Evolutionary conservation across 768 basidiomycete genomes (phyloP), one percentile per base, ranked within the genome.

Genomic region (Fibroporia radiculosa): DNA sequence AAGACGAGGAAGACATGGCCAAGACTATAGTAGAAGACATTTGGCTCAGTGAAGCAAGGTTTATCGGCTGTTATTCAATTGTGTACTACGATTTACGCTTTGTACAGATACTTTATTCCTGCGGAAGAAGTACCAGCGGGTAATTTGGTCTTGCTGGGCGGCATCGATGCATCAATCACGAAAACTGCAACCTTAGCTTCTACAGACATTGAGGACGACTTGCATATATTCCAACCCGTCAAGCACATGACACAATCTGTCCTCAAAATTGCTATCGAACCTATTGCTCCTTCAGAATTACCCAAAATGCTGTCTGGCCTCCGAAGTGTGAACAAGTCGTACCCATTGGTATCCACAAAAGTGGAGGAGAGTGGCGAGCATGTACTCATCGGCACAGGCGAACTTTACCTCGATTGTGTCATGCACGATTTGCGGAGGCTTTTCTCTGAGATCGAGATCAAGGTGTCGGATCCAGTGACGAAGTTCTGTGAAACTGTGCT

Each of bases 361-460:
- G 96, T 98, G 20, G 96, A 99, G 64, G 96, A 99, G 65, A 91
- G 87, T 42, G 96, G 96, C 16, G 96, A 99, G 62, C 96, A 99
- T 62, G 89, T 99, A 47, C 67, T 99, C 49, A 81, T 98, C 51
- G 96, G 96, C 42, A 97, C 96, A 1, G 96, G 96, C 40, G 96
- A 99, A 60, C 69, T 99, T 40, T 98, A 95, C 66, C 71, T 99
- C 56, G 96, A 99, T 61, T 95, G 86, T 51, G 87, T 95, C 35
- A 82, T 99, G 82, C 95, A 99, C 58, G 96, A 99, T 65, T 67
- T 99, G 40, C 74, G 96, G 49, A 78, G 75, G 49, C 59, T 98
- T 48, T 99, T 95, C 68, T 82, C 93, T 24, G 96, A 99, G 70
- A 96, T 98, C 55, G 96, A 99, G 73, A 97, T 99, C 74, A 99